Evolutionary conservation across 805 yeast species (phyloP), one percentile per base, ranked within the genome.

Genomic region (Candida insectalens): DNA sequence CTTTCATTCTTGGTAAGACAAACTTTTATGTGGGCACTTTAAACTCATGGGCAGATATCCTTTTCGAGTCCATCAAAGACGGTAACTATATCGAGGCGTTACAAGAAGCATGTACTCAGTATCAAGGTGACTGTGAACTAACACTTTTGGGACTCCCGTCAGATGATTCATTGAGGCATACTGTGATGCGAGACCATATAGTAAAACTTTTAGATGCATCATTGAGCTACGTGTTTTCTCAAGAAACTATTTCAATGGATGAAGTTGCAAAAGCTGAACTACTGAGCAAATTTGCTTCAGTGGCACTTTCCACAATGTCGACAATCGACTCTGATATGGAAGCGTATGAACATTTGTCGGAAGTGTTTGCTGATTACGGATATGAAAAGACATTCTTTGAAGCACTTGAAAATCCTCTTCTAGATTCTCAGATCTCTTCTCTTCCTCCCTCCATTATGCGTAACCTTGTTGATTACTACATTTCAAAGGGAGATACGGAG

Each of bases 31-130:
- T 77, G 3, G 94, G 88, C 0, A 61, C 73, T 17, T 53, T 74
- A 12, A 60, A 74, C 3, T 74, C 68, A 43, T 84, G 87, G 95
- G 83, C 79, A 0, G 88, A 81, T 42, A 59, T 64, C 19, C 51
- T 83, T 2, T 51, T 70, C 37, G 60, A 55, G 5, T 47, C 70
- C 9, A 59, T 84, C 31, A 59, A 69, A 8, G 43, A 55, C 2
- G 73, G 69, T 1, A 51, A 67, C 16, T 78, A 75, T 35, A 51
- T 69, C 5, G 58, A 52, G 3, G 88, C 94, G 0, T 60, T 83
- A n/a, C 53, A 59, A 3, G 57, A 67, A 12, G 78, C 82, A 0
- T 59, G 68, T 29, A 53, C 55, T 6, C 81, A 69, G 47, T 83
- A 71, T 32, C 41, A 47, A 1, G 75, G 79, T 8, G 63, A 67